Evolutionary conservation across 2,329 filamentous ascomycete genomes (phyloP), one percentile per base, ranked within the genome.

Genomic region (Aspergillus sp.): DNA sequence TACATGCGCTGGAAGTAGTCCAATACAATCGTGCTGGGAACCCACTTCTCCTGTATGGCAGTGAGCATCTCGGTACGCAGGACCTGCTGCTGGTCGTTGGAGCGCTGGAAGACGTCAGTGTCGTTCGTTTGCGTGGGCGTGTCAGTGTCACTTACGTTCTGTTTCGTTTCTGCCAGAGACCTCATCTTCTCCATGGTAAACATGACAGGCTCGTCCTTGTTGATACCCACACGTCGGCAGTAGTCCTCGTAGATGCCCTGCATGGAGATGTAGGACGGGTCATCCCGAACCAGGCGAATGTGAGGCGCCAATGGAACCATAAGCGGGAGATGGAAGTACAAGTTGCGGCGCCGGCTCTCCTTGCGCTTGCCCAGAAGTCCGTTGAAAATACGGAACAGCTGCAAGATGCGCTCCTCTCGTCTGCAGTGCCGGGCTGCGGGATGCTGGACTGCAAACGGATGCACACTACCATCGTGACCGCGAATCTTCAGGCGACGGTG

Each of bases 311-410:
- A 84, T 8, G 96, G 96, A 60, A 99, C 88, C 89, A 99, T 97
- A 66, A 97, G 82, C 1, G 95, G 96, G 54, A 99, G 84, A 65
- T 96, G 95, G 80, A 99, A 99, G 76, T 96, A 94, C 66, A 99
- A 80, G 71, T 98, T 96, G 54, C 95, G 89, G 21, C 94, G 89
- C 56, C 95, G 87, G 70, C 91, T 96, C 78, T 99, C 95, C 81
- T 99, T 99, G 73, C 94, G 91, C 74, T 96, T 95, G 39, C 88
- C 83, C 62, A 99, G 81, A 3, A 92, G 90, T 71, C 94, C 92
- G 77, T 99, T 99, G 79, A 99, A 93, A 69, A 97, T 96, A 48
- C 96, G 86, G 88, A 99, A 99, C 11, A 99, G 84, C 76, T 99
- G 95, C 65, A 97, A 78, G 59, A 98, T 96, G 27, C 95, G 86